phyloP scores from a whole-genome alignment of 2,329 filamentous ascomycete genomes.

The Sporothrix luriei region DNA sequence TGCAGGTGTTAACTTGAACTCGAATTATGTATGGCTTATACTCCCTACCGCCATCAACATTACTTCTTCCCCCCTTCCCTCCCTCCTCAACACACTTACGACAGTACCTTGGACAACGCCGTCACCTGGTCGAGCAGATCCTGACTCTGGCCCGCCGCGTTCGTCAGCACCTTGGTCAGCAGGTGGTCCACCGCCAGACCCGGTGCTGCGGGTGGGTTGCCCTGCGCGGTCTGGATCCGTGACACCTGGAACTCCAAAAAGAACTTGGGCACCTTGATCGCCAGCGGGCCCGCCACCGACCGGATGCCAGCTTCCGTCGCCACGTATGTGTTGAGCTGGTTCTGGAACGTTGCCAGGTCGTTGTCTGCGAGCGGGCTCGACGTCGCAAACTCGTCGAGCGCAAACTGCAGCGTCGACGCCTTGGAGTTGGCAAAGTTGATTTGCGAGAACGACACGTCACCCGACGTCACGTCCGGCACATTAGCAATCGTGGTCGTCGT shows the following conservation, averaged over 20 bases:
- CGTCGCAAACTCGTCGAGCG: conserved; percentile 57
- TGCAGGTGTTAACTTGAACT: background rate
- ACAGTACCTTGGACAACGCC: conserved; percentile 42
- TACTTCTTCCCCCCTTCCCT: background rate
- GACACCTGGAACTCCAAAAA: conserved; percentile 62
- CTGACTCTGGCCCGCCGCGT: conserved; percentile 54
- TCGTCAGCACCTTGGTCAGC: conserved; percentile 60
- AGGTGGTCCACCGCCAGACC: conserved; percentile 60
- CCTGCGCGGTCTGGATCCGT: conserved; percentile 62
- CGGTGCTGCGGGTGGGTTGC: conserved; percentile 54
- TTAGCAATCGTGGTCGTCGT: conserved; percentile 52
- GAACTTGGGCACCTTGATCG: conserved; percentile 66
- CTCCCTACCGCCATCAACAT: background rate
- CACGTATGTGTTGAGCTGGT: conserved; percentile 58
- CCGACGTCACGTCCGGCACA: conserved; percentile 61
- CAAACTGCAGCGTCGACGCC: conserved; percentile 56
- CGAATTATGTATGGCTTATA: background rate
- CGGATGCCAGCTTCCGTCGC: conserved; percentile 63
- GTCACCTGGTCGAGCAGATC: conserved; percentile 57
- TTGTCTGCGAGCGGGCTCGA: conserved; percentile 51
- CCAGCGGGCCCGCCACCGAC: conserved; percentile 55
- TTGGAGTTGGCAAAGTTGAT: conserved; percentile 59
- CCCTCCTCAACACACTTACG: conserved; percentile 16
- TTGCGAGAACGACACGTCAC: conserved; percentile 53
- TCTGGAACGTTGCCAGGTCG: conserved; percentile 56